These are phyloP conservation scores for Dryadomyces quercivorus DNA, from an alignment of 2,329 filamentous ascomycete species.

Conservation along the genomic window DNA sequence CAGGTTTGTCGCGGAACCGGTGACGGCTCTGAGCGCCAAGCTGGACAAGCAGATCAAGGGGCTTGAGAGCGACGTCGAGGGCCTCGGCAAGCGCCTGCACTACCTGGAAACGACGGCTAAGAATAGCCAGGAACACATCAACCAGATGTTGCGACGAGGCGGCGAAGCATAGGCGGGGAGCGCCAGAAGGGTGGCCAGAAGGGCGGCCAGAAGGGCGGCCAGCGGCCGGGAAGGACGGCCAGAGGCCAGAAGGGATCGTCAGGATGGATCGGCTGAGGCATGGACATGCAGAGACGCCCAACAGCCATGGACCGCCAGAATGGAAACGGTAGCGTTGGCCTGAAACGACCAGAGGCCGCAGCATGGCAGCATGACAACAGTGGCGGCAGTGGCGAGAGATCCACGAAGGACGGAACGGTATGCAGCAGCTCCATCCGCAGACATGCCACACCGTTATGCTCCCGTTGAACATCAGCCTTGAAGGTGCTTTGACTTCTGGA, in stretches of 20 bases:
- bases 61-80: conserved; percentile 65
- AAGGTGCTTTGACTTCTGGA: no score
- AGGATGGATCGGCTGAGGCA: no score
- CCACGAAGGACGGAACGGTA: no score
- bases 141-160: conserved; percentile 64
- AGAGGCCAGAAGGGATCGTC: not conserved
- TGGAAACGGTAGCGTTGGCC: no score
- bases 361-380: no score
- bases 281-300: not conserved
- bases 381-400: no score
- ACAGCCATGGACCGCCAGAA: not conserved
- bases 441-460: no score
- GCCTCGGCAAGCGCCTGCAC: conserved; percentile 75
- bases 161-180: conserved; percentile 13
- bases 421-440: no score
- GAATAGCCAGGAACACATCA: conserved; percentile 84
- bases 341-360: no score
- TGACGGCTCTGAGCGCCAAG: conserved; percentile 60
- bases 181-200: no score
- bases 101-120: conserved; percentile 93
- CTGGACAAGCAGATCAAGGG: conserved; percentile 63
- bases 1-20: conserved; percentile 80
- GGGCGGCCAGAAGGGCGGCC: not conserved
- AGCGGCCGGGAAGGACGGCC: not conserved
- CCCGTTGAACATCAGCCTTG: no score